Base-by-base conservation (phyloP, 371 early-diverging fungal genomes). In the Mortierella sp. region DNA sequence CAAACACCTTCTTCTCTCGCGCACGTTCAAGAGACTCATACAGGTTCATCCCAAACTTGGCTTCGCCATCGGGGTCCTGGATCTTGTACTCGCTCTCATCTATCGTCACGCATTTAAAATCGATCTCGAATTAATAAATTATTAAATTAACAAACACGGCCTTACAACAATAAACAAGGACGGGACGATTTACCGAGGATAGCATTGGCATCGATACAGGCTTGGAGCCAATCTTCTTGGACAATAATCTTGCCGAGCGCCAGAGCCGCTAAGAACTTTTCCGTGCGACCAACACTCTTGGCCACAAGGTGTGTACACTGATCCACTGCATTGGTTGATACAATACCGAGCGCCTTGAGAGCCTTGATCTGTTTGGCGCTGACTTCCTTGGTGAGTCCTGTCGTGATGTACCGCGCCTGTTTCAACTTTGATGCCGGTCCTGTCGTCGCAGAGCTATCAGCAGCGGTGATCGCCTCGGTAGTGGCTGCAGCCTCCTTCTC, bases 281-380 rank as follows among this genome's bases (percentile, higher is more conserved):
- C 86, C 31, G 86, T 86, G 13, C 86, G 76, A 13, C 79, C 70
- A 61, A 78, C 59, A 44, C 72, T 67, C 34, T 76, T 81, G 28
- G 86, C 86, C 5, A 86, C 82, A 10, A 86, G 54, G 51, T 86
- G 86, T 0, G 86, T 86, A 26, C 82, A 81, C 28, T 79, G 76
- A 34, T 86, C 86, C 9, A 79, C 76, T 0, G 77, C 43, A 31
- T 79, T 86, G 2, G 86, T 75, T 0, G 79, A 74, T 13, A 78
- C 43, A 53, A 86, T 79, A 4, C 86, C 82, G 5, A 86, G 69
- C 3, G 86, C 76, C 48, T 81, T 81, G 43, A 86, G 78, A 0
- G 73, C 76, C 70, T 82, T 86, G 43, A 59, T 16, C 73, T 79
- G 81, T 43, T 82, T 79, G 11, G 82, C 74, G 3, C 73, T 75